Evolutionary conservation across 768 basidiomycete genomes (phyloP).

Genomic region (Porpolomopsis calyptriformis): DNA sequence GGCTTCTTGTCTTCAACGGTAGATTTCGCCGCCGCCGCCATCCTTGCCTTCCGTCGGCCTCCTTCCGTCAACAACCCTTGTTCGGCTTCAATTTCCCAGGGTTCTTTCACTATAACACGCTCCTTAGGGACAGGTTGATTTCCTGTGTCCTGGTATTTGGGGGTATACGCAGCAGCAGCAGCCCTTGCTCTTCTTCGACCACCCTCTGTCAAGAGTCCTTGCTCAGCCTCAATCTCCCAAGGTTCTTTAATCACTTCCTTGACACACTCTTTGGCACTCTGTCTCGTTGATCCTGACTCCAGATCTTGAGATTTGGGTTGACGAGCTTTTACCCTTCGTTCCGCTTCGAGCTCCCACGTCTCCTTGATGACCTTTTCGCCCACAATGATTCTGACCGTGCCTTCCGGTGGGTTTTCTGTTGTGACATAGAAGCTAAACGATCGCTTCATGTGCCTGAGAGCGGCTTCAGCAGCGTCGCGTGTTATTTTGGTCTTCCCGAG

Average conservation of each 20-base stretch:
- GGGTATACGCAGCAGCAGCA: conserved; percentile 25
- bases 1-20: conserved; percentile 12
- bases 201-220: conserved; percentile 62
- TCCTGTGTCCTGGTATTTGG: conserved; percentile 2
- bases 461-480: conserved; percentile 30
- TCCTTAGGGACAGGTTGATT: not conserved
- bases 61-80: conserved; percentile 68
- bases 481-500: conserved; percentile 56
- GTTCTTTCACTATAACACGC: conserved; percentile 38
- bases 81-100: conserved; percentile 76
- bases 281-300: conserved; percentile 21
- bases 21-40: conserved; percentile 30
- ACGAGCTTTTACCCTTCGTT: conserved; percentile 38
- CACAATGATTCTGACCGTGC: conserved; percentile 44
- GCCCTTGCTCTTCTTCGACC: conserved; percentile 56
- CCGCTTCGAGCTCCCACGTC: conserved; percentile 70
- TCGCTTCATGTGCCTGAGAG: conserved; percentile 39
- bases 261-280: conserved; percentile 1
- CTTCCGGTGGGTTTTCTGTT: conserved; percentile 41
- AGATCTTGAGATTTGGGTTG: conserved; percentile 23
- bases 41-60: conserved; percentile 53
- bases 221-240: conserved; percentile 73
- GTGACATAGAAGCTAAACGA: conserved; percentile 45
- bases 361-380: conserved; percentile 68
- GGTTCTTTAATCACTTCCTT: conserved; percentile 43